A percentile compares a stretch with the other conserved stretches of the same genome.
Conservation (phyloP, 192 early-diverging fungal genomes). For the Entomortierella chlamydospora region DNA sequence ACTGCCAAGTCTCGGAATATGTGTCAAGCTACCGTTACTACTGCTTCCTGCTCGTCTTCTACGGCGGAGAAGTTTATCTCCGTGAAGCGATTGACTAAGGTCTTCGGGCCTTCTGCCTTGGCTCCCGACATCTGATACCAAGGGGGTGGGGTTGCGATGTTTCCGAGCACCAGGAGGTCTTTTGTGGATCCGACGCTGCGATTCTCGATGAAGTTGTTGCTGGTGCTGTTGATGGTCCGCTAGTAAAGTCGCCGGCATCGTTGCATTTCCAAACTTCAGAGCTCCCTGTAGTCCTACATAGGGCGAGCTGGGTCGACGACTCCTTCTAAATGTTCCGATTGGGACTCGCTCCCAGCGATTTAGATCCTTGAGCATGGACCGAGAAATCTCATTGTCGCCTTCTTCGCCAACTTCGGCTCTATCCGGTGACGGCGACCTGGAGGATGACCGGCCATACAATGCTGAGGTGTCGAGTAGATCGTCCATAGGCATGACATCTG, state of each 20-base stretch:
- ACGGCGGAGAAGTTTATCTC: conserved; percentile 6
- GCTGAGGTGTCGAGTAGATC: conserved; percentile 64
- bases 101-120: not conserved
- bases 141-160: conserved; percentile 12
- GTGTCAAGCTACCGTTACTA: too few relatives aligned
- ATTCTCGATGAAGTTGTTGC: conserved; percentile 17
- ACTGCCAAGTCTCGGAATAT: not conserved
- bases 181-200: conserved; percentile 17
- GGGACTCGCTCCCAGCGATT: conserved; percentile 65
- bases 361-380: conserved; percentile 51
- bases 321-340: conserved; percentile 61
- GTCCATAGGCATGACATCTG: conserved; percentile 57
- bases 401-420: conserved; percentile 17
- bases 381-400: conserved; percentile 28
- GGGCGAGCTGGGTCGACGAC: conserved; percentile 46
- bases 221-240: conserved; percentile 25
- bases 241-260: conserved; percentile 47
- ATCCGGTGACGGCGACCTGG: conserved; percentile 60
- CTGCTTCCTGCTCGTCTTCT: conserved; percentile 11
- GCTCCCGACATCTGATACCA: not conserved
- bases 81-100: not conserved
- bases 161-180: conserved; percentile 4
- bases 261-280: conserved; percentile 49
- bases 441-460: conserved; percentile 55
- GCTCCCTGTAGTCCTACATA: conserved; percentile 50